A percentile compares a stretch with the other conserved stretches of the same genome.
These are phyloP conservation scores for Kwoniella sp. DNA, from an alignment of 768 basidiomycete genomes.

Conservation along the genomic window DNA sequence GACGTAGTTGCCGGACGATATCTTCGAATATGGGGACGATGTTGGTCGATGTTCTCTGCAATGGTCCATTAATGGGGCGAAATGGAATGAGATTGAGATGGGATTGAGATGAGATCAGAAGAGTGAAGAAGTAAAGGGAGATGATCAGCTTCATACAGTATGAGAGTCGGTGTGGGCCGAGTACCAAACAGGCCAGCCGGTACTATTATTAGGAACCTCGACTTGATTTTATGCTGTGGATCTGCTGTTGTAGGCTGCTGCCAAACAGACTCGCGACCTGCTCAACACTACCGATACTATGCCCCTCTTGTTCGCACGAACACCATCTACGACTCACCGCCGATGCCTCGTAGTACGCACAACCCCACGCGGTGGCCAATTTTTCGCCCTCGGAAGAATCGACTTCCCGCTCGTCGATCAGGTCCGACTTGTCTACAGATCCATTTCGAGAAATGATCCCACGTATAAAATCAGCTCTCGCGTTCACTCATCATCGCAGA, in stretches of 20 bases:
- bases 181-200: too few species aligned
- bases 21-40: slow-evolving; percentile 18
- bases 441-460: too few species aligned
- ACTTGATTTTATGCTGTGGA: too few species aligned
- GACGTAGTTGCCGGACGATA: slow-evolving; percentile 25
- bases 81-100: not conserved
- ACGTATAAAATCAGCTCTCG: not conserved
- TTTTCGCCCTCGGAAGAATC: slow-evolving; percentile 55
- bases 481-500: too few species aligned
- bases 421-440: slow-evolving; percentile 62
- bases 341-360: slow-evolving; percentile 39
- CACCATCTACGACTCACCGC: slow-evolving; percentile 30
- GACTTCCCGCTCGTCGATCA: slow-evolving; percentile 78
- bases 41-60: slow-evolving; percentile 18
- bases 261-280: too few species aligned
- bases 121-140: too few species aligned
- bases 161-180: too few species aligned
- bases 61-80: not conserved
- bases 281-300: too few species aligned
- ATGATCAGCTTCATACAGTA: too few species aligned
- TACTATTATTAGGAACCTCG: too few species aligned
- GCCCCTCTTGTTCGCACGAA: not conserved
- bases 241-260: too few species aligned
- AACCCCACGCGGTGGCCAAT: slow-evolving; percentile 28
- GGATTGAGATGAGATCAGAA: too few species aligned